Conservation (phyloP, 306 rosid genomes). For the Lupinus albus region DNA sequence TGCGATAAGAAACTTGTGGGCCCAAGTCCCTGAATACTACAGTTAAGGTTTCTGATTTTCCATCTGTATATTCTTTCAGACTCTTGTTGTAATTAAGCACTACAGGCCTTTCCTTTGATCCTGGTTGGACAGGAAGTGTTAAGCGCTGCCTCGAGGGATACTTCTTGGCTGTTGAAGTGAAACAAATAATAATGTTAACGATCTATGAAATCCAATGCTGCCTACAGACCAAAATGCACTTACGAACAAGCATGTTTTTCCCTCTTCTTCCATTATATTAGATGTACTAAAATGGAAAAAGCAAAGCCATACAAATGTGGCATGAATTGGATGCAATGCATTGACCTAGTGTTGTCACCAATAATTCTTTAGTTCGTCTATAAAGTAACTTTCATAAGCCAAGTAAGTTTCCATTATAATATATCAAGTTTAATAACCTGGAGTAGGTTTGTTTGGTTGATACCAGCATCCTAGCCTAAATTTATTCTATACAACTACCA, state of each 20-base stretch:
- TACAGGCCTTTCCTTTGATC: constrained; percentile 80
- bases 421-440: no score
- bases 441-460: no score
- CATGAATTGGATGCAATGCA: no score
- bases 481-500: no score
- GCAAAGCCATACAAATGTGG: constrained; percentile 17
- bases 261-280: background rate
- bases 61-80: constrained; percentile 67
- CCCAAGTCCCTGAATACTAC: constrained; percentile 90
- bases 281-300: constrained; percentile 24
- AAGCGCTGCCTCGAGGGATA: constrained; percentile 84
- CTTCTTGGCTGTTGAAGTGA: constrained; percentile 75
- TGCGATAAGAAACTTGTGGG: constrained; percentile 83
- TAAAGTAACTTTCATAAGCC: no score
- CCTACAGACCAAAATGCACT: constrained; percentile 6
- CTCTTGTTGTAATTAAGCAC: constrained; percentile 75
- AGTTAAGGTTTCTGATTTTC: constrained; percentile 63
- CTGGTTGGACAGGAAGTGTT: constrained; percentile 78
- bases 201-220: constrained; percentile 33
- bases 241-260: constrained; percentile 10
- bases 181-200: constrained; percentile 42
- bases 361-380: background rate
- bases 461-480: no score
- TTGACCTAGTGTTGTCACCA: no score
- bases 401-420: no score